phyloP scores from a whole-genome alignment of 495 filamentous ascomycete species.

The Aspergillus indologenus region DNA sequence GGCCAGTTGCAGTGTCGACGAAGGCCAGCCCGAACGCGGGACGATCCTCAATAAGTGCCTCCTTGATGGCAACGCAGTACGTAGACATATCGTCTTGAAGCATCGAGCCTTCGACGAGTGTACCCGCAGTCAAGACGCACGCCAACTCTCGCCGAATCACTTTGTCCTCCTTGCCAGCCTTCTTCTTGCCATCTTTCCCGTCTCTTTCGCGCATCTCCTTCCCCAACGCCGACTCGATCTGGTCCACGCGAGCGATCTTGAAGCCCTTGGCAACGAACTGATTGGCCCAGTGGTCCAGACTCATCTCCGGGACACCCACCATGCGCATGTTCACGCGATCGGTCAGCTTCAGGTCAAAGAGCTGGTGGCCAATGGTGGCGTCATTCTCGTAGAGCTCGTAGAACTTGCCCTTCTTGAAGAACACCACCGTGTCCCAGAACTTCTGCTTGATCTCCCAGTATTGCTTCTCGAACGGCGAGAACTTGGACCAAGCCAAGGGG shows the following conservation, averaged over 20 bases:
- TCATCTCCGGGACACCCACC: slow-evolving; percentile 91
- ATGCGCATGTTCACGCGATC: slow-evolving; percentile 99
- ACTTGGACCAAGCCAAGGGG: slow-evolving; percentile 66
- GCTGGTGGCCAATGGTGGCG: slow-evolving; percentile 92
- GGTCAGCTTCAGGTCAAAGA: slow-evolving; percentile 97
- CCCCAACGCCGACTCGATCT: slow-evolving; percentile 88
- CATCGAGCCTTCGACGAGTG: slow-evolving; percentile 93
- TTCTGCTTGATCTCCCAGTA: slow-evolving; percentile 99
- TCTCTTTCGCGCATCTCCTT: slow-evolving; percentile 97
- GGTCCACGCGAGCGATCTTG: slow-evolving; percentile 96
- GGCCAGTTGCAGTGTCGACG: slow-evolving; percentile 92
- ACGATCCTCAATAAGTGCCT: slow-evolving; percentile 68
- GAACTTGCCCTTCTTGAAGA: slow-evolving; percentile 99
- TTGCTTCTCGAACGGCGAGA: slow-evolving; percentile 94
- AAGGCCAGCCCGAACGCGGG: slow-evolving; percentile 91
- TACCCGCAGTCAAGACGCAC: slow-evolving; percentile 87
- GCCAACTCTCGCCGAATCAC: slow-evolving; percentile 89
- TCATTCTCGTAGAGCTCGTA: slow-evolving; percentile 99
- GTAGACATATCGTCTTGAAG: slow-evolving; percentile 97
- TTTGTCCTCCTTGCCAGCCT: slow-evolving; percentile 68
- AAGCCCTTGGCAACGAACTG: slow-evolving; percentile 91
- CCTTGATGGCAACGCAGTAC: slow-evolving; percentile 95
- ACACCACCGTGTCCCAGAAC: slow-evolving; percentile 95
- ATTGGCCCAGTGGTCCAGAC: slow-evolving; percentile 87
- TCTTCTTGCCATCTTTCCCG: slow-evolving; percentile 39